Conservation (phyloP, 2,329 filamentous ascomycete species). For the Verticillium nubilum region DNA sequence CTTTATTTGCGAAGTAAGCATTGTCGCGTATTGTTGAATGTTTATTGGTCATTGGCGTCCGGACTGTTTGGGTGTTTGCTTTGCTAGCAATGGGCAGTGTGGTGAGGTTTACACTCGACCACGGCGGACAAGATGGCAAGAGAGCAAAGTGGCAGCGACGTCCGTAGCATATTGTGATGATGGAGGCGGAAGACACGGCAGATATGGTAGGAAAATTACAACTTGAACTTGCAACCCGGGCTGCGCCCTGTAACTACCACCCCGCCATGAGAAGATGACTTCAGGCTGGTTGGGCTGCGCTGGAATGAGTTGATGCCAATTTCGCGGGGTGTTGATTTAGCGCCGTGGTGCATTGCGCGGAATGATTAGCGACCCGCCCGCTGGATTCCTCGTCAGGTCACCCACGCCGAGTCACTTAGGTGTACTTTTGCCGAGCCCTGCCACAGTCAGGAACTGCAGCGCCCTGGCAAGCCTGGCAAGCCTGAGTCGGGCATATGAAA, state of each 20-base stretch:
- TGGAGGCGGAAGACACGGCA: background rate
- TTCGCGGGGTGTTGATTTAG: background rate
- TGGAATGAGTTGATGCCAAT: background rate
- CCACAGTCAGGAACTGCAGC: background rate
- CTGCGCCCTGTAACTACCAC: background rate
- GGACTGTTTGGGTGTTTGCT: background rate
- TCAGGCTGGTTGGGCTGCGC: background rate
- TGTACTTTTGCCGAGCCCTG: background rate
- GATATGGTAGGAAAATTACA: background rate
- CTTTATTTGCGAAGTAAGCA: background rate
- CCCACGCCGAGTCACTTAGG: background rate
- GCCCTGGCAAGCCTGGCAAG: background rate
- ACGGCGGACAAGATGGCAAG: background rate
- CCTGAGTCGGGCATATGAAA: background rate
- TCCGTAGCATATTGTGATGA: background rate
- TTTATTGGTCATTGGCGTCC: background rate
- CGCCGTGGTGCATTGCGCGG: background rate
- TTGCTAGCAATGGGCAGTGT: background rate
- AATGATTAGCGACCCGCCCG: background rate
- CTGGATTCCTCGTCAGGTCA: background rate
- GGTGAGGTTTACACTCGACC: background rate
- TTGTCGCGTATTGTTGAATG: too few relatives aligned
- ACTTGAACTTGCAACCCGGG: background rate
- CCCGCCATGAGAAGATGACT: background rate
- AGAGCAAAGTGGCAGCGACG: background rate